Evolutionary conservation across 495 filamentous ascomycete genomes (phyloP), one percentile per base, ranked within the genome.

Genomic region (Penicillium desertorum): DNA sequence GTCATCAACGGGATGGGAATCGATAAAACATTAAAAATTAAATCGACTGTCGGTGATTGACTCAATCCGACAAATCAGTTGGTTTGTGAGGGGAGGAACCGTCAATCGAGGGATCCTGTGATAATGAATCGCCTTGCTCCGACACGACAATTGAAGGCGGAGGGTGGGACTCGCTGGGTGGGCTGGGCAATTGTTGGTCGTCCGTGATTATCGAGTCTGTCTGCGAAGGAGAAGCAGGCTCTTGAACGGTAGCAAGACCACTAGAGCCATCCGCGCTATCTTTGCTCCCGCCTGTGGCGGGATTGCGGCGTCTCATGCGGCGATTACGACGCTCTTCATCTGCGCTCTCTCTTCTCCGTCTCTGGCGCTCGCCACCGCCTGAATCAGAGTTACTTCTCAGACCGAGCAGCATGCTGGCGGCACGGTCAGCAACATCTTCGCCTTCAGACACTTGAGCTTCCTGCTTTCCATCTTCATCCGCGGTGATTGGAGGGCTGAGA

Each of bases 361-460:
- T 78, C 51, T 79, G 83, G 57, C 82, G 83, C 56, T 87, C 85
- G 1, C 63, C 85, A 1, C 62, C 63, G 19, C 79, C 75, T 25
- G 77, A 79, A 23, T 77, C 84, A 27, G 79, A 81, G 51, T 83
- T 84, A 46, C 86, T 86, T 49, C 89, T 79, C 65, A 96, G 83
- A 39, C 88, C 90, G 60, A 92, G 87, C 45, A 96, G 79, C 71
- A 96, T 79, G 57, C 84, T 84, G 19, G 90, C 91, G 8, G 92
- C 92, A 32, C 91, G 86, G 57, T 90, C 86, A 12, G 90, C 92
- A 34, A 96, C 79, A 59, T 93, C 89, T 71, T 89, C 88, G 54
- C 81, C 82, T 53, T 82, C 84, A 42, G 73, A 81, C 20, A 73
- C 79, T 52, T 78, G 76, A 20, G 65, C 61, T 14, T 73, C 75